These are phyloP conservation scores for Tolypocladium paradoxum DNA, from an alignment of 2,329 filamentous ascomycete genomes.

Conservation along the genomic window DNA sequence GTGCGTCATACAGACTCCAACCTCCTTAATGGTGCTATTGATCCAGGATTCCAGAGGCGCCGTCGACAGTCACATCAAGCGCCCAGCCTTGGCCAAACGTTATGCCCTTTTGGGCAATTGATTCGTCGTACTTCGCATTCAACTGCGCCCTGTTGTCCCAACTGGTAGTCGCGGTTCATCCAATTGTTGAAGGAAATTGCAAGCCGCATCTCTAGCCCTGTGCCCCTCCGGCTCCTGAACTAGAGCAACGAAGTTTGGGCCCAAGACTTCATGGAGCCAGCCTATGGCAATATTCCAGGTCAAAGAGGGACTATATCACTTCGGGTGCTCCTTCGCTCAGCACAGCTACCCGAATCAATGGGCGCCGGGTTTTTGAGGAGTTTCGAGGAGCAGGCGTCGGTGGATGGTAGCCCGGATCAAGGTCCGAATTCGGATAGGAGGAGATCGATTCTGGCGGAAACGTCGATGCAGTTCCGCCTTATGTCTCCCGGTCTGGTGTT, in stretches of 20 bases:
- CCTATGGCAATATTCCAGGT: constrained; percentile 21
- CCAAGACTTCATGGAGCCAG: constrained; percentile 24
- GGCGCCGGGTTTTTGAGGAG: constrained; percentile 2
- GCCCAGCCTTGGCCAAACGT: too few relatives aligned
- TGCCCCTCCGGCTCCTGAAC: too few relatives aligned
- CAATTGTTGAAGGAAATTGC: too few relatives aligned
- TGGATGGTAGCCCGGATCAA: constrained; percentile 12
- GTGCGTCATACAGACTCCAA: too few relatives aligned
- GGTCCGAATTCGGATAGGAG: constrained; percentile 5
- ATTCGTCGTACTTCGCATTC: too few relatives aligned
- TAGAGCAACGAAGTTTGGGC: constrained; percentile 23
- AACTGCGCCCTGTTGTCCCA: too few relatives aligned
- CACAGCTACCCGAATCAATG: constrained; percentile 15
- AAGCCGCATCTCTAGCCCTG: too few relatives aligned
- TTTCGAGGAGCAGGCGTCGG: constrained; percentile 12
- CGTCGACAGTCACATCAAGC: too few relatives aligned
- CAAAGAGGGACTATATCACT: constrained; percentile 16
- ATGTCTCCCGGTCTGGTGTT: constrained; percentile 2
- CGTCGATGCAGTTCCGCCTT: constrained; percentile 25
- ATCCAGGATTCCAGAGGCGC: too few relatives aligned
- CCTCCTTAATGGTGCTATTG: too few relatives aligned
- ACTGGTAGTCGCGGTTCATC: too few relatives aligned
- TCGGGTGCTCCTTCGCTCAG: constrained; percentile 15
- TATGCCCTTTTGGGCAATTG: too few relatives aligned
- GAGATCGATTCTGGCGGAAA: constrained; percentile 8